These are phyloP conservation scores for Neurospora sp. DNA, from an alignment of 2,329 filamentous ascomycete genomes.

Conservation along the genomic window DNA sequence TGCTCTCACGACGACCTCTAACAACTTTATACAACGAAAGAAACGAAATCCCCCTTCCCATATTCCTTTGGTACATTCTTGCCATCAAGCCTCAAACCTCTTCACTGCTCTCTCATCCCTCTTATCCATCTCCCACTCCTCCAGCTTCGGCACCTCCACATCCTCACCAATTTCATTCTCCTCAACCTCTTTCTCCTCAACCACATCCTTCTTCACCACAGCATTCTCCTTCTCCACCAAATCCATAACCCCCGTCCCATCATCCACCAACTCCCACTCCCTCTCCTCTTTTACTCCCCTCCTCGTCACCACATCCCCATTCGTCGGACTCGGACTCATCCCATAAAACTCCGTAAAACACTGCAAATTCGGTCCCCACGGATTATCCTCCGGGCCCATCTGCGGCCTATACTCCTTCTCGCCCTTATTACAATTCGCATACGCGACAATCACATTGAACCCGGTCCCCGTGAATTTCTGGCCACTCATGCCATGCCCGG, in stretches of 20 bases:
- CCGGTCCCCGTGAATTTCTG: conserved; percentile 2
- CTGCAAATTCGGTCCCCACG: conserved; percentile 5
- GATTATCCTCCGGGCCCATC: conserved; percentile 1
- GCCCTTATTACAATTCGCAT: conserved; percentile 9
- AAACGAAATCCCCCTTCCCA: not conserved
- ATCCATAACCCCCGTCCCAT: not conserved
- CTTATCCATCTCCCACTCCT: not conserved
- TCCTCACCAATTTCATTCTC: not conserved
- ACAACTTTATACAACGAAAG: not conserved
- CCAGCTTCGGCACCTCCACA: not conserved
- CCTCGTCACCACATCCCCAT: not conserved
- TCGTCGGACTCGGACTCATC: not conserved
- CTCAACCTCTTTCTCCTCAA: not conserved
- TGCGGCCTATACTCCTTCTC: not conserved
- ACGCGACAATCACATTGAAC: conserved; percentile 4
- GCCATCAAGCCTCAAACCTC: not conserved
- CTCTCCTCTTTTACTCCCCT: not conserved
- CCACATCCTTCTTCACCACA: not conserved
- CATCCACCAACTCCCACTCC: not conserved
- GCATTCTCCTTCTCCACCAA: not conserved
- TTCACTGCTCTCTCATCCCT: not conserved
- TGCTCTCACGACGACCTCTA: not conserved
- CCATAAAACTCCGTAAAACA: not conserved
- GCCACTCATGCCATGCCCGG: conserved; percentile 1
- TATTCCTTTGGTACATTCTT: not conserved